Conservation (phyloP, 805 yeast genomes). For the Yarrowia alimentaria region DNA sequence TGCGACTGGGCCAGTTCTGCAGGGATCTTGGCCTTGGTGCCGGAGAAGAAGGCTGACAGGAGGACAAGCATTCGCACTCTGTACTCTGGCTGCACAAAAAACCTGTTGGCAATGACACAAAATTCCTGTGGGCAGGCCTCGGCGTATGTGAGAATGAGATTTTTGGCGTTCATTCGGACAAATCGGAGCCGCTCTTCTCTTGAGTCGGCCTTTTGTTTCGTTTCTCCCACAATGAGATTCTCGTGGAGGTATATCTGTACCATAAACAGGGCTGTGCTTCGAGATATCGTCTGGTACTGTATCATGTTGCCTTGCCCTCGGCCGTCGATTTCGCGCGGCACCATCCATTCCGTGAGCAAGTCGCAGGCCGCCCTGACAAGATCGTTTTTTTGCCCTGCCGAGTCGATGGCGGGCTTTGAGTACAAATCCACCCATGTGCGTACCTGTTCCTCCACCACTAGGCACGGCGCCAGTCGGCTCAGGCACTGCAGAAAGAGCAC, state of each 20-base stretch:
- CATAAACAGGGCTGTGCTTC: constrained; percentile 33
- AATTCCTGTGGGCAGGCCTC: constrained; percentile 42
- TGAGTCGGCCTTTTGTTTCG: constrained; percentile 38
- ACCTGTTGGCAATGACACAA: constrained; percentile 42
- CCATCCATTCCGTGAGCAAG: constrained; percentile 37
- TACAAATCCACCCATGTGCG: constrained; percentile 52
- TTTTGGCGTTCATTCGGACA: constrained; percentile 46
- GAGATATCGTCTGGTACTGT: constrained; percentile 33
- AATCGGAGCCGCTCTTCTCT: constrained; percentile 52
- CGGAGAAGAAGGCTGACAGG: constrained; percentile 41
- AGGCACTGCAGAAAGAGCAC: constrained; percentile 38
- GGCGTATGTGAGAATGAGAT: constrained; percentile 47
- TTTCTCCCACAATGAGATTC: constrained; percentile 24
- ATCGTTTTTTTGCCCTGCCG: constrained; percentile 52
- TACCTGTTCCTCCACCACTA: constrained; percentile 38
- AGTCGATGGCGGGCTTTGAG: constrained; percentile 53
- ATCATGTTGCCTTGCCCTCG: constrained; percentile 28
- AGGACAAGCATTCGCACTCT: constrained; percentile 46
- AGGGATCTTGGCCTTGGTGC: constrained; percentile 16
- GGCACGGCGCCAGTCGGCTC: constrained; percentile 37
- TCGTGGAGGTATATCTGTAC: constrained; percentile 35
- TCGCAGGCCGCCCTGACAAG: constrained; percentile 41
- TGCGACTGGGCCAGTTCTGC: constrained; percentile 22
- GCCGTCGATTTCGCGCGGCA: constrained; percentile 34
- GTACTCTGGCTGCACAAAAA: constrained; percentile 39